These are phyloP conservation scores for Porphyrellus cyaneotinctus DNA, from an alignment of 768 basidiomycete genomes.

Conservation along the genomic window DNA sequence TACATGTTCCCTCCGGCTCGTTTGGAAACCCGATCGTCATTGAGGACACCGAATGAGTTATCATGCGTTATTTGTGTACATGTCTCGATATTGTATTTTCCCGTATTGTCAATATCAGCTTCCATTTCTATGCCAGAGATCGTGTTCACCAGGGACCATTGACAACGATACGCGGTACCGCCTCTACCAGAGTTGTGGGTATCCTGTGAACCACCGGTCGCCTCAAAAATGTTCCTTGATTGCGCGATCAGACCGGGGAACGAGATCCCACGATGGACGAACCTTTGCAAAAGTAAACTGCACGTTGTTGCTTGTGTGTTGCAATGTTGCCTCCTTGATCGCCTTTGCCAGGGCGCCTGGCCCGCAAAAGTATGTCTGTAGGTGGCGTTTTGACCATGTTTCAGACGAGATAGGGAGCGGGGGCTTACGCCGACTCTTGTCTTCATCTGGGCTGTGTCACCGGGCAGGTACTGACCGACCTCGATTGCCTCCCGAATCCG, in stretches of 20 bases:
- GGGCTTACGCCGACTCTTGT: constrained; percentile 76
- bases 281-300: constrained; percentile 84
- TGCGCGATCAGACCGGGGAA: background rate
- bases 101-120: background rate
- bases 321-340: constrained; percentile 67
- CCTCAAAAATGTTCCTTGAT: constrained; percentile 18
- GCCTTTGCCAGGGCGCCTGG: constrained; percentile 69
- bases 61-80: too few species aligned
- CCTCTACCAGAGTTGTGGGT: background rate
- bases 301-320: constrained; percentile 51
- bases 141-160: background rate
- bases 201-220: background rate
- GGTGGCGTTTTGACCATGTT: constrained; percentile 1
- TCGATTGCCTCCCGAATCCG: constrained; percentile 78
- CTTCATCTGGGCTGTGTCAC: constrained; percentile 71
- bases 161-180: background rate
- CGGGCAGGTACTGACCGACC: constrained; percentile 75
- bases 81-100: too few species aligned
- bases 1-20: constrained; percentile 9
- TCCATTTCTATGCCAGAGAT: background rate
- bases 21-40: constrained; percentile 22
- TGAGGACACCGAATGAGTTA: constrained; percentile 23
- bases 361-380: constrained; percentile 88
- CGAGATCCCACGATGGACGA: constrained; percentile 22
- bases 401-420: background rate